Evolutionary conservation across 2,329 filamentous ascomycete species (phyloP).

Genomic region (Pseudopithomyces chartarum): DNA sequence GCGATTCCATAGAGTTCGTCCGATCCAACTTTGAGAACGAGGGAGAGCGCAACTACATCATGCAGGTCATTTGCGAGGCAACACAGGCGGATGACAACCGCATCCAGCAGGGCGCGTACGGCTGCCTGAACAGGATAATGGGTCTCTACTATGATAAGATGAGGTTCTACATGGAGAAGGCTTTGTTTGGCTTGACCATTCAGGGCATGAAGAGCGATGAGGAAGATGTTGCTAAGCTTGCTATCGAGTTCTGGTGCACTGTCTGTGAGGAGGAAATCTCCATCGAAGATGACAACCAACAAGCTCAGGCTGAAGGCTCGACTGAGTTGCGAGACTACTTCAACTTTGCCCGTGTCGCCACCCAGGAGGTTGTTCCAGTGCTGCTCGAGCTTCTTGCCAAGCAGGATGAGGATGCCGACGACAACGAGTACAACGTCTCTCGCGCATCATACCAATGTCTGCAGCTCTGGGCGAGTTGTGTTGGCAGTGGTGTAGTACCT

Average conservation of each 20-base stretch:
- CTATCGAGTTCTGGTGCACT: constrained; percentile 99
- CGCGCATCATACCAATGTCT: constrained; percentile 96
- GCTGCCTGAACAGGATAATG: constrained; percentile 98
- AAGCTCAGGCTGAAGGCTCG: constrained; percentile 72
- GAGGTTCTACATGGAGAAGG: constrained; percentile 99
- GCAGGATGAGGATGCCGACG: constrained; percentile 94
- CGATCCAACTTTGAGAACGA: constrained; percentile 99
- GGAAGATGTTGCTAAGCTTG: constrained; percentile 96
- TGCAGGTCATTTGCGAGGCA: constrained; percentile 99
- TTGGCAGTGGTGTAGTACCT: constrained; percentile 80
- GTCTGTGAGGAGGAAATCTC: constrained; percentile 98
- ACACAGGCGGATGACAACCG: constrained; percentile 89
- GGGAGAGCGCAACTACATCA: constrained; percentile 99
- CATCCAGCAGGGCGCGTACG: constrained; percentile 95
- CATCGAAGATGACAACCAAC: constrained; percentile 95
- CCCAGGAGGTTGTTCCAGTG: constrained; percentile 91
- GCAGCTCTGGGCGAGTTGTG: constrained; percentile 92
- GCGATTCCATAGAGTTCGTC: constrained; percentile 97
- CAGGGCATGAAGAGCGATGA: constrained; percentile 98
- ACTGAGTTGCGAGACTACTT: constrained; percentile 90
- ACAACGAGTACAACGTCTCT: constrained; percentile 97
- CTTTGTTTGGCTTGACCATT: constrained; percentile 94
- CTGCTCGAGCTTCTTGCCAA: constrained; percentile 87
- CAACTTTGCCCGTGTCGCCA: constrained; percentile 93
- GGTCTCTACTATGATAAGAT: constrained; percentile 99